Percentiles rank a stretch among this genome's conserved stretches.
Evolutionary conservation across 2,329 filamentous ascomycete genomes (phyloP).

Genomic region (Cladosporium sp.): DNA sequence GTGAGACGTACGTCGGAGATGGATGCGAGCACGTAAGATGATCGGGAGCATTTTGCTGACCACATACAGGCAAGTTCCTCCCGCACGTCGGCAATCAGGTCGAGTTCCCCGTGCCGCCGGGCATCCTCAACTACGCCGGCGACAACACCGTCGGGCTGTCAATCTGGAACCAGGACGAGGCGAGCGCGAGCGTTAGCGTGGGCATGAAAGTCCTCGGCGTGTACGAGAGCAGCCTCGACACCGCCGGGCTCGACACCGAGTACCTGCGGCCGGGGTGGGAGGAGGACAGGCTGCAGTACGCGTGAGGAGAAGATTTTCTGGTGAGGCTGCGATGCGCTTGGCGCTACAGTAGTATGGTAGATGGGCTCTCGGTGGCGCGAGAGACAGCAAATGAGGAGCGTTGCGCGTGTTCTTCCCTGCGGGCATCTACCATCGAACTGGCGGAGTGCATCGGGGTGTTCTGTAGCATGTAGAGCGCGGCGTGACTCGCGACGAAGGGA

Average conservation of each 20-base stretch:
- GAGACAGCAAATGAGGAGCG: not conserved
- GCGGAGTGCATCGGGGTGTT: not conserved
- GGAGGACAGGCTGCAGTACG: conserved; percentile 6
- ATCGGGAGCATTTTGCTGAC: conserved; percentile 8
- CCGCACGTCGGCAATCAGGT: conserved; percentile 56
- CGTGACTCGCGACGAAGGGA: not conserved
- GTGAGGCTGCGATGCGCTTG: too few species aligned
- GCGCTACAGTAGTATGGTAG: not conserved
- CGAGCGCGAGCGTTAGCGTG: conserved; percentile 33
- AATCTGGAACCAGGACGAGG: conserved; percentile 52
- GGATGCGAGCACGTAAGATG: not conserved
- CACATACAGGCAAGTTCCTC: conserved; percentile 49
- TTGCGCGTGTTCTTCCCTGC: conserved; percentile 3
- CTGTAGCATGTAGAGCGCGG: not conserved
- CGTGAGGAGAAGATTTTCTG: not conserved
- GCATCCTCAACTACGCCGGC: conserved; percentile 52
- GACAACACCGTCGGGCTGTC: conserved; percentile 53
- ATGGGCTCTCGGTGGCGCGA: not conserved
- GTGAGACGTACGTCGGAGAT: not conserved
- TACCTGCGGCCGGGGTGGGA: conserved; percentile 49
- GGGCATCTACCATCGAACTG: not conserved
- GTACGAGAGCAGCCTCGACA: conserved; percentile 44
- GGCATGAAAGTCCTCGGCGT: conserved; percentile 13
- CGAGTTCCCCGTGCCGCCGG: conserved; percentile 55
- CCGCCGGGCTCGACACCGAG: conserved; percentile 41